Conservation (phyloP, 306 rosid genomes). For the Rubus parviflorus region DNA sequence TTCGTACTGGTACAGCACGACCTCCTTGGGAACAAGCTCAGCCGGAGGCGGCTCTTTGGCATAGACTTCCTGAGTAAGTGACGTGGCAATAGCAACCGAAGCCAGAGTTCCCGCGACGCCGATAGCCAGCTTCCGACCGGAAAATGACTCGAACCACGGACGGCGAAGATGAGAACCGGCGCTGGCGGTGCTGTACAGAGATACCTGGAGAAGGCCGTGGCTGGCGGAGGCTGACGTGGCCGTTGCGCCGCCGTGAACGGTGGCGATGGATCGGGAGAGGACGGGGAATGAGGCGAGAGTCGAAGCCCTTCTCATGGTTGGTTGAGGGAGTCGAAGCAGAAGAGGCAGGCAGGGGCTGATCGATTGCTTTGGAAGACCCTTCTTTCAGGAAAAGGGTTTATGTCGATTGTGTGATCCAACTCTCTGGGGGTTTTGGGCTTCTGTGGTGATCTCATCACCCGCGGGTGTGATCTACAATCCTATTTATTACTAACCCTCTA, state of each 20-base stretch:
- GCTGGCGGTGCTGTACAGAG: slow-evolving; percentile 42
- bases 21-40: slow-evolving; percentile 62
- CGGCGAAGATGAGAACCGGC: slow-evolving; percentile 26
- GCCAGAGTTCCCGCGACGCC: slow-evolving; percentile 58
- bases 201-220: slow-evolving; percentile 50
- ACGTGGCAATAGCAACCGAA: slow-evolving; percentile 34
- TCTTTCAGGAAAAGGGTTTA: slow-evolving; percentile 18
- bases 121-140: slow-evolving; percentile 33
- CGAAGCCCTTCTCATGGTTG: slow-evolving; percentile 64
- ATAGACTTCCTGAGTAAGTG: slow-evolving; percentile 51
- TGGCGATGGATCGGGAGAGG: slow-evolving; percentile 55
- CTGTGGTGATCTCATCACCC: background rate
- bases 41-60: slow-evolving; percentile 77
- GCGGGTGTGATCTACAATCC: background rate
- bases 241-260: slow-evolving; percentile 35
- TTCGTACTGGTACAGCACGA: slow-evolving; percentile 87
- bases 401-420: slow-evolving; percentile 19
- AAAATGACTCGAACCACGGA: slow-evolving; percentile 40
- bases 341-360: too few relatives aligned
- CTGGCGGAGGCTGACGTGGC: slow-evolving; percentile 25
- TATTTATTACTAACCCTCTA: background rate
- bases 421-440: background rate
- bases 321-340: background rate
- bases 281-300: slow-evolving; percentile 40
- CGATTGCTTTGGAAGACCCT: slow-evolving; percentile 22